Evolutionary conservation across 148 eudicot genomes (phyloP), one percentile per base, ranked within the genome.

Genomic region (Fagopyrum tataricum): DNA sequence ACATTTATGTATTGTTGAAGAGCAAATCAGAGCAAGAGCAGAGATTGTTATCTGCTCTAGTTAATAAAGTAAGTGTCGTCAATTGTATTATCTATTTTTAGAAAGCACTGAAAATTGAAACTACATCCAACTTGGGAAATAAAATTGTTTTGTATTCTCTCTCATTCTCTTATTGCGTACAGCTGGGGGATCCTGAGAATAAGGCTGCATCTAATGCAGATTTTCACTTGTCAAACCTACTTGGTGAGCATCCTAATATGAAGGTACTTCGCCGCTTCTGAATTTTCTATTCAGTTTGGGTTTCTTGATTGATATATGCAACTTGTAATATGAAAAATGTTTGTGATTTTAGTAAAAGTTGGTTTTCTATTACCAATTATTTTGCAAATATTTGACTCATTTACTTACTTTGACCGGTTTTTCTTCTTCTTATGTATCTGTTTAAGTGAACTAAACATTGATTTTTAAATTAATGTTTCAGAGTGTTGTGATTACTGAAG

Each of bases 11-110:
- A 0, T 74, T 96, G 83, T 77, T 96, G 77, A 84, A 79, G 73
- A 90, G 92, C 79, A 96, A 96, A 82, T 86, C 99, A 76, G 99
- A 96, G 81, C 99, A 90, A 89, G 99, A 96, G 83, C 91, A 96
- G 72, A 83, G 87, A 67, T 72, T 96, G 79, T 94, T 96, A 37
- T 83, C 97, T 72, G 87, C 96, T 43, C 77, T 96, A 74, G 99
- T 96, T 64, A 96, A 96, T 81, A 96, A 96, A 81, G 99, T 96
- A 84, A 69, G 80, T 75, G 69, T 39, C 56, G 69, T 39, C 56
- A 8, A 59, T 20, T 59, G 66, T n/a, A 56, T 46, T 61, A 67
- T 5, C 40, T 46, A 46, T 46, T 55, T 70, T 15, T 70, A 20
- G 13, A 31, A 64, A 1, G 12, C 13, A 18, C 39, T 64, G 20